Evolutionary conservation across 768 basidiomycete species (phyloP).

Genomic region (Tubosaeta sp.): DNA sequence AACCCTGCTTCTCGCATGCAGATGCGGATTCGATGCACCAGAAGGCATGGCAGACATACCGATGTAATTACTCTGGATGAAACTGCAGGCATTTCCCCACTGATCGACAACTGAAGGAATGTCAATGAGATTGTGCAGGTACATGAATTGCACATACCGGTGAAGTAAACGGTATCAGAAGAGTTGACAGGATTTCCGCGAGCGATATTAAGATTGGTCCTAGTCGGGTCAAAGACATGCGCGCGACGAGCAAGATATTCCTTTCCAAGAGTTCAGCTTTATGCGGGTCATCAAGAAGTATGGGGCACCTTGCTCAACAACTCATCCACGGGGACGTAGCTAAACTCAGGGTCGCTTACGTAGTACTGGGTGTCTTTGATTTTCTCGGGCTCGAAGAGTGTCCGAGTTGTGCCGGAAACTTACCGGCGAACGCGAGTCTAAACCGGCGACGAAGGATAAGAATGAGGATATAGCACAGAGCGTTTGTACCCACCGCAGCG

Average conservation of each 20-base stretch:
- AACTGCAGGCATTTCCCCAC: conserved; percentile 88
- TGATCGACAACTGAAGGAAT: conserved; percentile 64
- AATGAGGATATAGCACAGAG: neutral
- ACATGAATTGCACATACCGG: conserved; percentile 44
- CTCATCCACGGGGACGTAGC: conserved; percentile 72
- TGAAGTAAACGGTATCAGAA: conserved; percentile 94
- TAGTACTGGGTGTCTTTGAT: conserved; percentile 76
- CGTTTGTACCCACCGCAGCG: conserved; percentile 54
- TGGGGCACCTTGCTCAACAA: conserved; percentile 72
- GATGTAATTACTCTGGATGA: conserved; percentile 84
- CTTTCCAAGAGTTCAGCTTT: conserved; percentile 36
- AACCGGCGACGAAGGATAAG: neutral
- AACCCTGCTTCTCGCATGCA: conserved; percentile 50
- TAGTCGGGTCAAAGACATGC: conserved; percentile 66
- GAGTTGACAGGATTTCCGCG: conserved; percentile 81
- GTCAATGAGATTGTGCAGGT: neutral
- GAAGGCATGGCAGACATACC: conserved; percentile 38
- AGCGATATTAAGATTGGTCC: conserved; percentile 59
- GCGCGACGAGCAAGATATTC: conserved; percentile 81
- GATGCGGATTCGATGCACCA: neutral
- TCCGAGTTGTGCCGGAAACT: conserved; percentile 8
- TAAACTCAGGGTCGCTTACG: conserved; percentile 85
- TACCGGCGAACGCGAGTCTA: conserved; percentile 74
- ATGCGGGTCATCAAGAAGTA: neutral
- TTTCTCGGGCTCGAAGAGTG: neutral